Evolutionary conservation across 163 green algal genomes (phyloP), one percentile per base, ranked within the genome.

Genomic region (Volvox carteri): DNA sequence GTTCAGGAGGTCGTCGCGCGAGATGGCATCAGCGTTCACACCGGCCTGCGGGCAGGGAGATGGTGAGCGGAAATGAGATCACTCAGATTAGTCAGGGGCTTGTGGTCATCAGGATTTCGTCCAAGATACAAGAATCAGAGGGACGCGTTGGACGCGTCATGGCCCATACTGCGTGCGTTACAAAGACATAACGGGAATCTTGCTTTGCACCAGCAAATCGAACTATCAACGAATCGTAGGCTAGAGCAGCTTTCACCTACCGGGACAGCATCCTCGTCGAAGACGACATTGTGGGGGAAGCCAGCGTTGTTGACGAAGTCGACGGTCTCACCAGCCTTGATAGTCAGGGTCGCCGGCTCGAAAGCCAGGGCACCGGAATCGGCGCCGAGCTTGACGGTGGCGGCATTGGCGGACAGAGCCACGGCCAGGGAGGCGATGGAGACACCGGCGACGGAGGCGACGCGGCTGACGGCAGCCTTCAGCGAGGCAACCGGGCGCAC

Each of bases 211-310:
- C n/a, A n/a, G n/a, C n/a, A n/a, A n/a, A n/a, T n/a, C n/a, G n/a
- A n/a, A n/a, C n/a, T n/a, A n/a, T n/a, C n/a, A n/a, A n/a, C n/a
- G n/a, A n/a, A n/a, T n/a, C n/a, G n/a, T n/a, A n/a, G n/a, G n/a
- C n/a, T n/a, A n/a, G n/a, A n/a, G n/a, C n/a, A n/a, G n/a, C n/a
- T n/a, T n/a, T n/a, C n/a, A n/a, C 95, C 93, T 74, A 97, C 95
- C 35, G 97, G 97, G 65, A 98, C 93, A n/a, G 92, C 95, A 78
- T 99, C 97, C 96, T 99, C 97, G 88, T 99, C 97, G 92, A 99
- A 99, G 70, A 99, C 96, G 50, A 99, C 58, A 95, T 99, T 99
- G 95, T 97, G 95, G 83, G 92, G 92, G 88, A 94, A 99, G 86
- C 97, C 96, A 76, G 94, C 95, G 94, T 98, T 98, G 96, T 98